Percentiles rank a stretch among this genome's conserved stretches.
phyloP scores from a whole-genome alignment of 129 eudicot species.

The Ambrosia artemisiifolia region DNA sequence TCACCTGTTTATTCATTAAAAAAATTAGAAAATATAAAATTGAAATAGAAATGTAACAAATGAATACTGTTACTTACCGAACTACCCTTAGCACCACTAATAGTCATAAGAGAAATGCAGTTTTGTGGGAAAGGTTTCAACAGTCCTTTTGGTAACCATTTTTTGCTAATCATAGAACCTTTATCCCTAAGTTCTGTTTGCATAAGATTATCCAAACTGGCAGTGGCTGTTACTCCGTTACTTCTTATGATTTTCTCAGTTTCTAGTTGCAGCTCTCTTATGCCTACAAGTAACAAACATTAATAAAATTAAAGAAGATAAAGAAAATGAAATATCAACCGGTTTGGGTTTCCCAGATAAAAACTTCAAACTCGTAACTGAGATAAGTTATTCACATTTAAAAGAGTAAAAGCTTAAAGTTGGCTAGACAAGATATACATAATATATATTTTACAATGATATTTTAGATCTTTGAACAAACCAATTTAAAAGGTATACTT shows the following conservation, averaged over 20 bases:
- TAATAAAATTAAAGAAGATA: neutral
- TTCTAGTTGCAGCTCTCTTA: slow-evolving; percentile 64
- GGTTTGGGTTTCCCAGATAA: neutral
- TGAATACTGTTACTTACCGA: slow-evolving; percentile 48
- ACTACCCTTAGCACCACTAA: slow-evolving; percentile 98
- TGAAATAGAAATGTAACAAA: neutral
- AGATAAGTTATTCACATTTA: neutral
- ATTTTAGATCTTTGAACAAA: neutral
- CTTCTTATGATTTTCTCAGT: slow-evolving; percentile 64
- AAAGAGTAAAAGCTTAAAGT: no score
- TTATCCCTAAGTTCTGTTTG: slow-evolving; percentile 64
- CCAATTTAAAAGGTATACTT: neutral
- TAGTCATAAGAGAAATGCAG: slow-evolving; percentile 91
- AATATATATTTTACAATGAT: neutral
- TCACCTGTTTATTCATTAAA: slow-evolving; percentile 53
- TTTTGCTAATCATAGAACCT: slow-evolving; percentile 67
- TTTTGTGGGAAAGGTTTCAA: slow-evolving; percentile 82
- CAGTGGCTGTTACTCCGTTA: slow-evolving; percentile 66
- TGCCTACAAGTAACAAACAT: slow-evolving; percentile 38
- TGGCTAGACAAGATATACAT: neutral
- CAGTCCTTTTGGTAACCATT: slow-evolving; percentile 66
- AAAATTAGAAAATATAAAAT: neutral
- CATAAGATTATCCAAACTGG: slow-evolving; percentile 79
- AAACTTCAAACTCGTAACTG: neutral
- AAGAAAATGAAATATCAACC: neutral